Conservation (phyloP, 1,284 basidiomycete genomes). For the Pyrrhoderma lamaoense region DNA sequence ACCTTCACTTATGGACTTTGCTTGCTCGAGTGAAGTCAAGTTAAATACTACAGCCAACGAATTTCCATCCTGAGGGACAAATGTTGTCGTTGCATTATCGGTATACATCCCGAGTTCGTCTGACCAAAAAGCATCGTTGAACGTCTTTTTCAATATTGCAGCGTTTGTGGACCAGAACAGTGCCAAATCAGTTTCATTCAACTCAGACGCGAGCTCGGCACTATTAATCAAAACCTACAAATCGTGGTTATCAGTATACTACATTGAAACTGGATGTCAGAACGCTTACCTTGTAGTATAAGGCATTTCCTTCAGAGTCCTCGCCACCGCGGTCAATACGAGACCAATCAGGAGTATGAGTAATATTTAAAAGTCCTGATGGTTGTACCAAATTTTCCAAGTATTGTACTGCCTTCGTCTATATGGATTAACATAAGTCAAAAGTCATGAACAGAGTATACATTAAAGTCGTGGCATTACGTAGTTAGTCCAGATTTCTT, state of each 20-base stretch:
- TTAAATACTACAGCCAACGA: constrained; percentile 43
- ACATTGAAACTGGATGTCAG: no score
- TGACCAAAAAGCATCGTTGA: constrained; percentile 41
- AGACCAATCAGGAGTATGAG: constrained; percentile 43
- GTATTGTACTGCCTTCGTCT: constrained; percentile 38
- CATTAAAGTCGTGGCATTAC: neutral
- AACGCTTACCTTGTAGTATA: constrained; percentile 37
- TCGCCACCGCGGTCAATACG: constrained; percentile 39
- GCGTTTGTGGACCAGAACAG: constrained; percentile 35
- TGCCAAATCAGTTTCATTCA: constrained; percentile 32
- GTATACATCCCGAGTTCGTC: constrained; percentile 38
- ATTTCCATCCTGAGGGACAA: constrained; percentile 46
- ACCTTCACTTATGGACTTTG: constrained; percentile 35
- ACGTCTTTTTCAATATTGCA: constrained; percentile 34
- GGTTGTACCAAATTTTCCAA: constrained; percentile 37
- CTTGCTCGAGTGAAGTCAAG: constrained; percentile 37
- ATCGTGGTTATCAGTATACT: neutral
- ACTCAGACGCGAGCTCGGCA: constrained; percentile 36
- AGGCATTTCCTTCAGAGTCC: constrained; percentile 43
- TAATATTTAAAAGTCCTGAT: constrained; percentile 41
- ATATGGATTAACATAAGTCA: neutral
- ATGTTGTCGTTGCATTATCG: constrained; percentile 36
- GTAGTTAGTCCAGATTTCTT: constrained; percentile 41
- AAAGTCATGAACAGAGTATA: neutral
- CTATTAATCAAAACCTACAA: constrained; percentile 39